Conservation (phyloP, 2,329 filamentous ascomycete species). For the Coniochaeta sp. region DNA sequence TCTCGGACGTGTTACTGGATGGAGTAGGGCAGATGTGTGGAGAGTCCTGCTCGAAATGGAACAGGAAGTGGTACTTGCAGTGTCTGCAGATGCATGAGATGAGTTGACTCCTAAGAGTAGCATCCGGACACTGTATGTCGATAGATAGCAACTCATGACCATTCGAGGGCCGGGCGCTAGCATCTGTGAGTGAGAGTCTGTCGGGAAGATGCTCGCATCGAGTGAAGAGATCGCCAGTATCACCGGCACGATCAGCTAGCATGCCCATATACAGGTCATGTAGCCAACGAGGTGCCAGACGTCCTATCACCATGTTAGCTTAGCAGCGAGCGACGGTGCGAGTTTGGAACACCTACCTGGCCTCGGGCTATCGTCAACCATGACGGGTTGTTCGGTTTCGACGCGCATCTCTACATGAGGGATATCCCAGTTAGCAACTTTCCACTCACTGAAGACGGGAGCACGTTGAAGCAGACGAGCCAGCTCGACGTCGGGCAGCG, state of each 20-base stretch:
- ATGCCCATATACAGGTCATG: neutral
- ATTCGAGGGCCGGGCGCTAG: neutral
- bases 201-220: neutral
- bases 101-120: neutral
- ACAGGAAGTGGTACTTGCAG: conserved; percentile 24
- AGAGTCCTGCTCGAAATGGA: conserved; percentile 12
- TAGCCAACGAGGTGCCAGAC: conserved; percentile 3
- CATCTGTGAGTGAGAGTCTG: neutral
- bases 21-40: neutral
- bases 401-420: neutral
- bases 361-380: neutral
- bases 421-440: neutral
- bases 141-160: neutral
- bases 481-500: neutral
- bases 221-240: neutral
- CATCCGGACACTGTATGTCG: neutral
- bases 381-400: neutral
- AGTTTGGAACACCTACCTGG: neutral
- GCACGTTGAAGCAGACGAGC: neutral
- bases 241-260: neutral
- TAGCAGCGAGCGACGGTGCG: neutral
- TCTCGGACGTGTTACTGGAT: neutral
- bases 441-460: neutral
- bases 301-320: neutral
- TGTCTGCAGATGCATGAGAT: conserved; percentile 21